These are phyloP conservation scores for Rutidosis leptorrhynchoides DNA, from an alignment of 129 eudicot genomes.

Conservation along the genomic window DNA sequence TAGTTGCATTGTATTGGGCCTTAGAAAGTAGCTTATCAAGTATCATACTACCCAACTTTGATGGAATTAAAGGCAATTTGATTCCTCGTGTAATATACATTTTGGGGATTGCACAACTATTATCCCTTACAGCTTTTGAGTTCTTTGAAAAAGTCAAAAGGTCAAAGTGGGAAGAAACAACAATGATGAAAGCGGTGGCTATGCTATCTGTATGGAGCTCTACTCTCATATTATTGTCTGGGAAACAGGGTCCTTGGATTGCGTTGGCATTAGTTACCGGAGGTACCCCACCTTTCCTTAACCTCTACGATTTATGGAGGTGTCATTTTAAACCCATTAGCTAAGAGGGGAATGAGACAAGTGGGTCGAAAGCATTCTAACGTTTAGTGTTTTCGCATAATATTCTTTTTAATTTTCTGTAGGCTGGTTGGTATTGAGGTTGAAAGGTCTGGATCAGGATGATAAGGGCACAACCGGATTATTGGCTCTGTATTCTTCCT, in stretches of 20 bases:
- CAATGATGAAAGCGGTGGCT: conserved; percentile 48
- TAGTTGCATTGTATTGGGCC: conserved; percentile 55
- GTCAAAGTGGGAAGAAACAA: conserved; percentile 40
- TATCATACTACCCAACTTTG: conserved; percentile 22
- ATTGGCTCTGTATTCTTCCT: conserved; percentile 50
- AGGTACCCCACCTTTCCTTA: conserved; percentile 44
- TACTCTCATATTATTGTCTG: conserved; percentile 67
- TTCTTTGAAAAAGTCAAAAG: conserved; percentile 27
- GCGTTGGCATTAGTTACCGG: conserved; percentile 62
- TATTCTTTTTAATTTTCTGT: conserved; percentile 15
- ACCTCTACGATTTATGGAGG: not conserved
- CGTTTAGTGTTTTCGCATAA: not conserved
- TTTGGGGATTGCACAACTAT: conserved; percentile 56
- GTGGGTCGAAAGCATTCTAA: too few species aligned
- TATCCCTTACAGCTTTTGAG: conserved; percentile 45
- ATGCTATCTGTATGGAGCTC: conserved; percentile 86
- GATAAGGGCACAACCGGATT: conserved; percentile 27
- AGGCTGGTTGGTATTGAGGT: conserved; percentile 75
- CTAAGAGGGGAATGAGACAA: too few species aligned
- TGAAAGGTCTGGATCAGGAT: conserved; percentile 48
- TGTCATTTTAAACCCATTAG: not conserved
- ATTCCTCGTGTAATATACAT: conserved; percentile 70
- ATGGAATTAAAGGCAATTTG: conserved; percentile 38
- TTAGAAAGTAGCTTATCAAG: conserved; percentile 49
- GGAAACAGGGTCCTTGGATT: conserved; percentile 82